Evolutionary conservation across 2,329 filamentous ascomycete genomes (phyloP).

Genomic region (Aureobasidium sp.): DNA sequence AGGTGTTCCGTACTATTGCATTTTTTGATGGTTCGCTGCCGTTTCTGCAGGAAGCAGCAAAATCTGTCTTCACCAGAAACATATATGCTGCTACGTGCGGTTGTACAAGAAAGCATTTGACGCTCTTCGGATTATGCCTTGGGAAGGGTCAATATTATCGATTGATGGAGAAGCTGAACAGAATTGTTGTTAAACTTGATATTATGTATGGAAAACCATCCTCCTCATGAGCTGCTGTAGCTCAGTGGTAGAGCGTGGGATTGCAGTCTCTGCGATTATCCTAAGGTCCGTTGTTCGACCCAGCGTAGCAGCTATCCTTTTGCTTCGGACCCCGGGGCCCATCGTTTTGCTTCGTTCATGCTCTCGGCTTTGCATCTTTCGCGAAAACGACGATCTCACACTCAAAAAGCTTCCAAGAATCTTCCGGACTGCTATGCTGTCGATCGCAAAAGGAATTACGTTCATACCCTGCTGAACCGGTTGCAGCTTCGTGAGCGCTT

Average conservation of each 20-base stretch:
- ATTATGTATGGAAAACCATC: background rate
- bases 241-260: conserved; percentile 15
- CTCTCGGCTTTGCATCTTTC: background rate
- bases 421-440: background rate
- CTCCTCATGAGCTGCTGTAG: conserved; percentile 7
- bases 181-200: too few species aligned
- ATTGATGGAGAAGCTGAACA: too few species aligned
- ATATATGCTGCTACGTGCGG: too few species aligned
- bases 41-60: too few species aligned
- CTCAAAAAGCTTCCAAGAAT: background rate
- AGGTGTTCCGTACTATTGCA: background rate
- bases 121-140: too few species aligned
- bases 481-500: background rate
- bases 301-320: conserved; percentile 13
- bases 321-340: background rate
- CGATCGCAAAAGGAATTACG: background rate
- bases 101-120: too few species aligned
- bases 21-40: background rate
- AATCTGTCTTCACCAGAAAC: background rate
- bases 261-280: conserved; percentile 13
- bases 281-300: conserved; percentile 15
- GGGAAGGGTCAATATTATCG: too few species aligned
- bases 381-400: background rate
- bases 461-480: background rate
- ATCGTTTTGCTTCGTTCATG: background rate